These are phyloP conservation scores for Senna siamea DNA, from an alignment of 306 rosid genomes.

Conservation along the genomic window DNA sequence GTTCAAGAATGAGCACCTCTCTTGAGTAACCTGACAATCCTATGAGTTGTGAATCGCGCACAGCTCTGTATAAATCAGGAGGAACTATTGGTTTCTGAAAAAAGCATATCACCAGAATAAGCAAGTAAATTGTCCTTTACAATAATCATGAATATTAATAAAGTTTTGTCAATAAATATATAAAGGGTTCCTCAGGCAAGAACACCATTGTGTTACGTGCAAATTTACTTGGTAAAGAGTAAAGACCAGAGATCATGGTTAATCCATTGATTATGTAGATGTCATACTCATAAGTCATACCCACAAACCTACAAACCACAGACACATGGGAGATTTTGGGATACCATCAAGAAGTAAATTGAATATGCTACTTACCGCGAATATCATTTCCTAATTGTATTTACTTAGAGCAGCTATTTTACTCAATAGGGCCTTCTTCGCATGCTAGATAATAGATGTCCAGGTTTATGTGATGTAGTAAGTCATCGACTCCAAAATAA, in stretches of 20 bases:
- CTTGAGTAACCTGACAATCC: slow-evolving; percentile 93
- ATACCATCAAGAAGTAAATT: background rate
- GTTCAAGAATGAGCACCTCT: slow-evolving; percentile 66
- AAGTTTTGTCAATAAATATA: background rate
- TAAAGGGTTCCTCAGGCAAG: background rate
- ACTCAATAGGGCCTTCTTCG: too few relatives aligned
- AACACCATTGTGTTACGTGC: background rate
- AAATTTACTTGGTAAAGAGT: background rate
- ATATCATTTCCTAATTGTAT: too few relatives aligned
- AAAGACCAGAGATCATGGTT: background rate
- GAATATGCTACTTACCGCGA: background rate
- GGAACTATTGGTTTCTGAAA: slow-evolving; percentile 91
- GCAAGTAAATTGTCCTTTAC: slow-evolving; percentile 34
- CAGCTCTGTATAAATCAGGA: slow-evolving; percentile 67
- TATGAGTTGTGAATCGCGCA: slow-evolving; percentile 95
- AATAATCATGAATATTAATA: slow-evolving; percentile 10
- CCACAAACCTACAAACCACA: background rate
- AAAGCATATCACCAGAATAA: slow-evolving; percentile 31
- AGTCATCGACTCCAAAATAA: too few relatives aligned
- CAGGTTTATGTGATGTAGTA: too few relatives aligned
- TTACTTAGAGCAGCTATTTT: too few relatives aligned
- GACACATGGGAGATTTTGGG: background rate
- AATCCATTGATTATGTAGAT: background rate
- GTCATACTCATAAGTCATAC: background rate
- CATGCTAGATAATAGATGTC: too few relatives aligned